A percentile compares a stretch with the other conserved stretches of the same genome.
Conservation (phyloP, 2,329 filamentous ascomycete species). For the Aureobasidium sp. region DNA sequence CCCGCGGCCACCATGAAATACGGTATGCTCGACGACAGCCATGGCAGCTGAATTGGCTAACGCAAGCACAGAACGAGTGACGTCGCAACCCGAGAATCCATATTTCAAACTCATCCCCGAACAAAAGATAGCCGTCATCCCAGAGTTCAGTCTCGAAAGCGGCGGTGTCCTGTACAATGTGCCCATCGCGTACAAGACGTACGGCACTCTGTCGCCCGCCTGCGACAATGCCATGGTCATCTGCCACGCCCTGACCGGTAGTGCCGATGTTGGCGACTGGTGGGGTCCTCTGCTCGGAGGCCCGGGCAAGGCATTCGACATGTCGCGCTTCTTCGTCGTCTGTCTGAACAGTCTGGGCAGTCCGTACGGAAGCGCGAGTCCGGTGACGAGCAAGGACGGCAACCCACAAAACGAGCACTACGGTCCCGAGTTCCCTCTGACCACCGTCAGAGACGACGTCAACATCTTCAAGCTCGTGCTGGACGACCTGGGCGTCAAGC, state of each 20-base stretch:
- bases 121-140: conserved; percentile 77
- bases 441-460: conserved; percentile 91
- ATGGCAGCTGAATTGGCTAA: background rate
- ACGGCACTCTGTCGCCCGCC: conserved; percentile 47
- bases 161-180: conserved; percentile 74
- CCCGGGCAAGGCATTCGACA: conserved; percentile 70
- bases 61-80: conserved; percentile 25
- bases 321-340: conserved; percentile 72
- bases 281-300: conserved; percentile 77
- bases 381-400: conserved; percentile 80
- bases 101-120: conserved; percentile 79
- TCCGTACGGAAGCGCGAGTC: conserved; percentile 79
- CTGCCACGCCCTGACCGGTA: conserved; percentile 79
- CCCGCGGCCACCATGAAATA: background rate
- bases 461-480: conserved; percentile 73
- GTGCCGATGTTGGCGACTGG: conserved; percentile 78
- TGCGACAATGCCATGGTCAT: conserved; percentile 57
- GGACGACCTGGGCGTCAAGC: conserved; percentile 69
- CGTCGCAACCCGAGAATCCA: conserved; percentile 77
- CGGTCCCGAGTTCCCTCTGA: conserved; percentile 91
- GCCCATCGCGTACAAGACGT: conserved; percentile 55
- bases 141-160: conserved; percentile 86
- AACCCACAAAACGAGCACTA: conserved; percentile 66
- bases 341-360: conserved; percentile 81
- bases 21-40: background rate